Conservation (phyloP, 2,329 filamentous ascomycete species). For the Nemania serpens region DNA sequence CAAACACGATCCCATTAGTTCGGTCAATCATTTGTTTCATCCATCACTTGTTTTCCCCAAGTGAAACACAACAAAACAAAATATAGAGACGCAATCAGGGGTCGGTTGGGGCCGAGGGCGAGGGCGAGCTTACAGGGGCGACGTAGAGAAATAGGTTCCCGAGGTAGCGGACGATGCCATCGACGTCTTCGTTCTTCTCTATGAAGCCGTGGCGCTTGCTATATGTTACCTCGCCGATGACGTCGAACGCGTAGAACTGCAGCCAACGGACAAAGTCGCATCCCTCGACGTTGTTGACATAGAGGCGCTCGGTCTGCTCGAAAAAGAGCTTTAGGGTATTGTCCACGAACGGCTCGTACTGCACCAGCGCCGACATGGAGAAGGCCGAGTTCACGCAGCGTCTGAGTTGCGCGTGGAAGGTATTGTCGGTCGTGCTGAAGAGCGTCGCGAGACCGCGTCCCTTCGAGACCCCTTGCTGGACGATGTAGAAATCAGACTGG, state of each 20-base stretch:
- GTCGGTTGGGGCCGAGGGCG: too few relatives aligned
- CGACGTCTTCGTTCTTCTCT: conserved; percentile 74
- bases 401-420: conserved; percentile 75
- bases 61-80: too few relatives aligned
- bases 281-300: conserved; percentile 47
- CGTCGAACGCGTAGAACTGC: conserved; percentile 82
- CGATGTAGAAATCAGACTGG: conserved; percentile 79
- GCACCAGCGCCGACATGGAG: conserved; percentile 75
- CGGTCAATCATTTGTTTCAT: too few relatives aligned
- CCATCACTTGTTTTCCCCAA: too few relatives aligned
- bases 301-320: conserved; percentile 61
- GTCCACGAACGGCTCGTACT: conserved; percentile 81
- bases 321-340: conserved; percentile 75
- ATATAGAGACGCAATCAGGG: not conserved
- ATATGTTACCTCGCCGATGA: conserved; percentile 79
- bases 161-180: conserved; percentile 72
- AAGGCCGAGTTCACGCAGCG: conserved; percentile 78
- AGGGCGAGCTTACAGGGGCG: conserved; percentile 60
- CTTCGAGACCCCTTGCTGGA: conserved; percentile 74
- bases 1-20: not conserved
- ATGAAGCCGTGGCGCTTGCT: conserved; percentile 76
- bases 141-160: conserved; percentile 70
- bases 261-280: conserved; percentile 75
- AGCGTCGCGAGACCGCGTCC: conserved; percentile 72
- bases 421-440: conserved; percentile 76